Conservation (phyloP, 2,329 filamentous ascomycete genomes). For the Gliomastix tumulicola region DNA sequence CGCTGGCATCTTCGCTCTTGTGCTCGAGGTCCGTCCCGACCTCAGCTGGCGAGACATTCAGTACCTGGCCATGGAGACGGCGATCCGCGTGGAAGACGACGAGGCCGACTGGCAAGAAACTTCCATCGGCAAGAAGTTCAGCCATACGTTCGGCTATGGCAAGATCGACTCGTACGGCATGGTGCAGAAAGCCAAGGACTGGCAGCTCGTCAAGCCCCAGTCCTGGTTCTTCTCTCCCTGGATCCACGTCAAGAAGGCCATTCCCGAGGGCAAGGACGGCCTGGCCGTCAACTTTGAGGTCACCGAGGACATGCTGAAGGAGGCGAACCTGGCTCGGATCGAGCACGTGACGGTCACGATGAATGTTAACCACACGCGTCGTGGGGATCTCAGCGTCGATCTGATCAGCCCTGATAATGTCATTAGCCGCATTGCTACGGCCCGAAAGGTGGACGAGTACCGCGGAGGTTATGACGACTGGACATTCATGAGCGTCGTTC, state of each 20-base stretch:
- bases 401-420: constrained; percentile 77
- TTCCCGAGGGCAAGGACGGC: constrained; percentile 80
- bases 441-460: constrained; percentile 62
- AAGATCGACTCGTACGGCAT: constrained; percentile 86
- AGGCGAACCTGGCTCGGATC: constrained; percentile 76
- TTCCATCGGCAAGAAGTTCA: constrained; percentile 76
- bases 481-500: constrained; percentile 98
- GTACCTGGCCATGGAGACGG: constrained; percentile 80
- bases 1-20: constrained; percentile 85
- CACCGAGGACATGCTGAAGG: constrained; percentile 70
- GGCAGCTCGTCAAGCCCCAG: constrained; percentile 87
- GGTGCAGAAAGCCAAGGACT: constrained; percentile 78
- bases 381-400: constrained; percentile 90
- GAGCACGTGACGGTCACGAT: constrained; percentile 98
- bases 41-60: constrained; percentile 92
- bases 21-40: constrained; percentile 77
- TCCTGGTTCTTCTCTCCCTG: constrained; percentile 92
- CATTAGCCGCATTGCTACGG: constrained; percentile 74
- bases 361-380: constrained; percentile 82
- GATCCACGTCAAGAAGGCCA: constrained; percentile 78
- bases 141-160: constrained; percentile 91
- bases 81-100: constrained; percentile 68
- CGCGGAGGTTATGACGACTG: constrained; percentile 77
- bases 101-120: constrained; percentile 71
- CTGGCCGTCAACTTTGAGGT: constrained; percentile 76